Percentiles rank a stretch among this genome's conserved stretches.
Conservation (phyloP, 129 eudicot genomes). For the Flaveria ramosissima region DNA sequence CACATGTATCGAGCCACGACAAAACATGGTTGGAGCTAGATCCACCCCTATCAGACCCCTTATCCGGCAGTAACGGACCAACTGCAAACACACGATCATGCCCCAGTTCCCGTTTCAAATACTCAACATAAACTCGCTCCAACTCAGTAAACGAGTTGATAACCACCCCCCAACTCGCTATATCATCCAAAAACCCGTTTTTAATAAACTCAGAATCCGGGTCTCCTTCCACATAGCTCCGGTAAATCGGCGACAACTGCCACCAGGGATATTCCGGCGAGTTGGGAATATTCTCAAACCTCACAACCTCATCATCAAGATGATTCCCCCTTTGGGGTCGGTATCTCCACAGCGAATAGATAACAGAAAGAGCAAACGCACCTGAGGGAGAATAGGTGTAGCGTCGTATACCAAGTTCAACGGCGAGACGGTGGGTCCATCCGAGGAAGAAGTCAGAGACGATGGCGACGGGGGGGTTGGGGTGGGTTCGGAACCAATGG, state of each 20-base stretch:
- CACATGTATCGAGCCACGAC: conserved; percentile 59
- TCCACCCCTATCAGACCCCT: conserved; percentile 27
- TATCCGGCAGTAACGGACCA: conserved; percentile 52
- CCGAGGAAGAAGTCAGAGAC: conserved; percentile 64
- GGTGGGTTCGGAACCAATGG: conserved; percentile 51
- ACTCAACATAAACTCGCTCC: conserved; percentile 50
- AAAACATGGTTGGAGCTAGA: conserved; percentile 34
- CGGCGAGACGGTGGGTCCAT: conserved; percentile 51
- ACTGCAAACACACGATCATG: conserved; percentile 60
- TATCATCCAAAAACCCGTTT: conserved; percentile 28
- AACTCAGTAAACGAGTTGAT: conserved; percentile 55
- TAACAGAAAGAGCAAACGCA: conserved; percentile 43
- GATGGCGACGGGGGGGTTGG: conserved; percentile 58
- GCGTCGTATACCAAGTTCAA: conserved; percentile 40
- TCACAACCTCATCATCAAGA: conserved; percentile 21
- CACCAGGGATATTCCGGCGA: conserved; percentile 59
- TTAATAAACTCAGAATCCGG: conserved; percentile 43
- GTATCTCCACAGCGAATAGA: conserved; percentile 46
- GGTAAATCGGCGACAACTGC: conserved; percentile 55
- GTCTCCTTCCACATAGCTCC: conserved; percentile 45
- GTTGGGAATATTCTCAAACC: conserved; percentile 36
- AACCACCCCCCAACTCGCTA: conserved; percentile 54
- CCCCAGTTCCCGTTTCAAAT: conserved; percentile 35
- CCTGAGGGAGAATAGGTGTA: conserved; percentile 57
- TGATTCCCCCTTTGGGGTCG: conserved; percentile 38